Percentiles rank a stretch among this genome's conserved stretches.
Evolutionary conservation across 2,329 filamentous ascomycete genomes (phyloP).

Genomic region (Fusarium sp.): DNA sequence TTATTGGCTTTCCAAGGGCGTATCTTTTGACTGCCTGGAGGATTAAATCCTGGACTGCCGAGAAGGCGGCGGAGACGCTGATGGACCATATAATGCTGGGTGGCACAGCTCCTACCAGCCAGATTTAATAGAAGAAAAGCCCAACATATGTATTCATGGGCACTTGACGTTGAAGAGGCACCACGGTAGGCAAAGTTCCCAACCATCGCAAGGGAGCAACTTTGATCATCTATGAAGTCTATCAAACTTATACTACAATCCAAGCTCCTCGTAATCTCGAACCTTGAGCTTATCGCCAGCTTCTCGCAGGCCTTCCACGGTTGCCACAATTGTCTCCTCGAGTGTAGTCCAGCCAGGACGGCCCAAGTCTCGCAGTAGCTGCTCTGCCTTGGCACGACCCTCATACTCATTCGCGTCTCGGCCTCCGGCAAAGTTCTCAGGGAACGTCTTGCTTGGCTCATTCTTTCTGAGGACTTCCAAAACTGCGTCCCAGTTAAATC

Average conservation of each 20-base stretch:
- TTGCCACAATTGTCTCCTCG: constrained; percentile 11
- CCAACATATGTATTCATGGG: neutral
- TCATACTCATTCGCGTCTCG: constrained; percentile 18
- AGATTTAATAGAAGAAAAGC: neutral
- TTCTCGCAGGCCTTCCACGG: neutral
- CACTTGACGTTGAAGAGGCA: neutral
- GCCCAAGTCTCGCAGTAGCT: constrained; percentile 14
- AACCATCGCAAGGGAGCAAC: neutral
- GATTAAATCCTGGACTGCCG: constrained; percentile 11
- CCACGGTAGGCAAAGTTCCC: too few relatives aligned
- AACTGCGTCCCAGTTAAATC: constrained; percentile 59
- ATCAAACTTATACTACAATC: neutral
- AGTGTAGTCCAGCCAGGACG: constrained; percentile 27
- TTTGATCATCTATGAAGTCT: neutral
- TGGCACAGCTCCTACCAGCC: constrained; percentile 6
- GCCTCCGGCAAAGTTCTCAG: constrained; percentile 39
- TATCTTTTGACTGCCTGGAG: constrained; percentile 20
- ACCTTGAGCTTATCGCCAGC: neutral
- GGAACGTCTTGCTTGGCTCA: constrained; percentile 33
- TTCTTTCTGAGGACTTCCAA: constrained; percentile 43
- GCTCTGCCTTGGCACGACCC: constrained; percentile 25
- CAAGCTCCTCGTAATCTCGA: neutral
- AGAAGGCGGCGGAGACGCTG: constrained; percentile 26
- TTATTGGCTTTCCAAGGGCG: constrained; percentile 30
- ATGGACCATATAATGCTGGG: constrained; percentile 32